A percentile compares a stretch with the other conserved stretches of the same genome.
These are phyloP conservation scores for Metahyphopichia silvanorum DNA, from an alignment of 805 yeast species.

Conservation along the genomic window DNA sequence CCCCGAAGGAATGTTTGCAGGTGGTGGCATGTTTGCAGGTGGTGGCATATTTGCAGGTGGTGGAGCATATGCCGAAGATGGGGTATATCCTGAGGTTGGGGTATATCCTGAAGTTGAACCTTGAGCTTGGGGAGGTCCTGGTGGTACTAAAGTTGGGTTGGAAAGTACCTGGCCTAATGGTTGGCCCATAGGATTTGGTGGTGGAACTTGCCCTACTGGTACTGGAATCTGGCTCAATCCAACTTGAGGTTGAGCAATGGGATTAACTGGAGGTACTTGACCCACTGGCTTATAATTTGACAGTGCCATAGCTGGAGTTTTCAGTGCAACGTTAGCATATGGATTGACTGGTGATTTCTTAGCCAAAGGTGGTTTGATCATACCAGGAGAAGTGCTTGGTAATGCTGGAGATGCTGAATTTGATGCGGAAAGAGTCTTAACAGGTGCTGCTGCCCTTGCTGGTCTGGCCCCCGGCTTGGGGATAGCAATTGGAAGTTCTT, in stretches of 20 bases:
- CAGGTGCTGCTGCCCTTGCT: conserved; percentile 30
- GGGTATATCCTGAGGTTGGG: conserved; percentile 1
- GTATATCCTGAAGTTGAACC: no score
- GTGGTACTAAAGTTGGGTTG: no score
- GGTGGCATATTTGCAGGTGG: conserved; percentile 6
- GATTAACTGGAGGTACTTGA: conserved; percentile 4
- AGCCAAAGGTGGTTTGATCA: conserved; percentile 16
- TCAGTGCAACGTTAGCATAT: conserved; percentile 19
- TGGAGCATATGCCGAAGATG: conserved; percentile 6
- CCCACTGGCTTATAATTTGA: conserved; percentile 5
- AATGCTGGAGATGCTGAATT: conserved; percentile 7
- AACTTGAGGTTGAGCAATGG: background rate
- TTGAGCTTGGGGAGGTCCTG: no score
- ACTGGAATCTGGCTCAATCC: no score
- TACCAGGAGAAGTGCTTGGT: conserved; percentile 7
- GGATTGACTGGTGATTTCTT: conserved; percentile 27
- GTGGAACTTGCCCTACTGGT: no score
- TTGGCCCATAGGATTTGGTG: no score
- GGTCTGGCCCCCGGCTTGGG: conserved; percentile 22
- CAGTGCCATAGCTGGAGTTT: conserved; percentile 1
- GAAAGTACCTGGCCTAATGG: no score
- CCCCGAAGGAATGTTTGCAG: background rate
- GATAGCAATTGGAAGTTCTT: conserved; percentile 50
- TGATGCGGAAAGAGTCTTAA: conserved; percentile 7
- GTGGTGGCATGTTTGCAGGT: conserved; percentile 6